These are phyloP conservation scores for Schrenkiella parvula DNA, from an alignment of 345 rosid species.

Conservation along the genomic window DNA sequence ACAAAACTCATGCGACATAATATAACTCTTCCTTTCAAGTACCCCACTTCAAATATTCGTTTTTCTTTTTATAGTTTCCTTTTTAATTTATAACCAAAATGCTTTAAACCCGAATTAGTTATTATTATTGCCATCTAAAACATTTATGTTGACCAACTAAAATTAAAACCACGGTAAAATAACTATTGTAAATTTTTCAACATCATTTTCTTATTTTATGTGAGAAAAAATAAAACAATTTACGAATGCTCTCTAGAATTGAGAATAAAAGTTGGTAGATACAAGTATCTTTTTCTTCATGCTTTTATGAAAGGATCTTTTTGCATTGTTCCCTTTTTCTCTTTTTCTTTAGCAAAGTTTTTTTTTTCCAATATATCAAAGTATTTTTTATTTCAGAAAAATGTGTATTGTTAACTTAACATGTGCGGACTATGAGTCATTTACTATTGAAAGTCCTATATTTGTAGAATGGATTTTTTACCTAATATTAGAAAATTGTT, in stretches of 20 bases:
- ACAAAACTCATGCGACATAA: conserved; percentile 17
- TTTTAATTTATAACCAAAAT: not conserved
- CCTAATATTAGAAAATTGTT: not conserved
- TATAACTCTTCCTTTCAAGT: not conserved
- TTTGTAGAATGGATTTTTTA: not conserved
- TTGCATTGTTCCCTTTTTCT: conserved; percentile 31
- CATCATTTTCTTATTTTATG: not conserved
- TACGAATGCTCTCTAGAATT: not conserved
- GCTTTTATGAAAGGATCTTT: conserved; percentile 19
- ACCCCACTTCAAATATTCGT: conserved; percentile 12
- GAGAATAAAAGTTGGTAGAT: conserved; percentile 40
- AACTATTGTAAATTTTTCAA: not conserved
- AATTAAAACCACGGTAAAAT: not conserved
- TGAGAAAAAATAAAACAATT: not conserved
- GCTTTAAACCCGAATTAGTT: not conserved
- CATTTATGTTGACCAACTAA: not conserved
- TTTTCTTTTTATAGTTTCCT: not conserved
- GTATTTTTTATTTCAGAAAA: not conserved
- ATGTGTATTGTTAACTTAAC: not conserved
- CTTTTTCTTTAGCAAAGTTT: conserved; percentile 23
- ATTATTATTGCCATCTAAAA: not conserved
- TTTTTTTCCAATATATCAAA: not conserved
- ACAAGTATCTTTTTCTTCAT: conserved; percentile 32
- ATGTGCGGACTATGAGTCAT: not conserved
- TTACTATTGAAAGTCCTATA: not conserved